phyloP scores from a whole-genome alignment of 2,329 filamentous ascomycete species.

The Neopestalotiopsis clavispora region DNA sequence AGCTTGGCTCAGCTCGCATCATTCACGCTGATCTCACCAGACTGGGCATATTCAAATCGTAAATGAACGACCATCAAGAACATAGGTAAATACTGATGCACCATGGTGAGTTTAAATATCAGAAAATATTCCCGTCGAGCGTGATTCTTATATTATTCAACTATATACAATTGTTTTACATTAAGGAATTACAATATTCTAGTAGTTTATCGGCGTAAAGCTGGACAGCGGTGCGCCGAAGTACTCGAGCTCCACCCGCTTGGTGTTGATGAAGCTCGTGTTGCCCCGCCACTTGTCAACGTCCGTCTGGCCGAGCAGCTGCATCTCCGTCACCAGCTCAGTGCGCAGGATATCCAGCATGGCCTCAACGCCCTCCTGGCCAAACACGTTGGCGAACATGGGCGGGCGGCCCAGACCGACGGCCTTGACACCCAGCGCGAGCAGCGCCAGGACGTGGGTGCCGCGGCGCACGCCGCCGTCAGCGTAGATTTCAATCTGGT shows the following conservation, averaged over 20 bases:
- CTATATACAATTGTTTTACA: constrained; percentile 1
- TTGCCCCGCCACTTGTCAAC: constrained; percentile 18
- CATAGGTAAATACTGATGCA: too few species aligned
- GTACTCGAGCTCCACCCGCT: constrained; percentile 19
- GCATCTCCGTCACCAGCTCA: constrained; percentile 38
- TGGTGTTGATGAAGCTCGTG: constrained; percentile 19
- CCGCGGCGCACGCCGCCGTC: constrained; percentile 41
- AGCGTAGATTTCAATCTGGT: constrained; percentile 36
- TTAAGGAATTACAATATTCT: background rate
- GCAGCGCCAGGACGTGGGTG: constrained; percentile 37
- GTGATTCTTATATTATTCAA: background rate
- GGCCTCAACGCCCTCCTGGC: constrained; percentile 46
- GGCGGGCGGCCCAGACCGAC: constrained; percentile 48
- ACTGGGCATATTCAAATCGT: too few species aligned
- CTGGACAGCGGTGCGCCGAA: constrained; percentile 14
- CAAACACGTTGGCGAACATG: constrained; percentile 57
- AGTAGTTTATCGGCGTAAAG: constrained; percentile 3
- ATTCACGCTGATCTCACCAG: too few species aligned
- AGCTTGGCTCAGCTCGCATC: too few species aligned
- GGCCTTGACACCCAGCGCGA: constrained; percentile 38
- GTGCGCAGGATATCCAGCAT: constrained; percentile 48
- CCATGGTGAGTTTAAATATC: too few species aligned
- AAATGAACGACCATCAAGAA: too few species aligned
- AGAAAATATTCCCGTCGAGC: background rate
- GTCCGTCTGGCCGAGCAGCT: constrained; percentile 17